A percentile compares a stretch with the other conserved stretches of the same genome.
Evolutionary conservation across 2,329 filamentous ascomycete genomes (phyloP).

Genomic region (Ophiostoma pallidulum): DNA sequence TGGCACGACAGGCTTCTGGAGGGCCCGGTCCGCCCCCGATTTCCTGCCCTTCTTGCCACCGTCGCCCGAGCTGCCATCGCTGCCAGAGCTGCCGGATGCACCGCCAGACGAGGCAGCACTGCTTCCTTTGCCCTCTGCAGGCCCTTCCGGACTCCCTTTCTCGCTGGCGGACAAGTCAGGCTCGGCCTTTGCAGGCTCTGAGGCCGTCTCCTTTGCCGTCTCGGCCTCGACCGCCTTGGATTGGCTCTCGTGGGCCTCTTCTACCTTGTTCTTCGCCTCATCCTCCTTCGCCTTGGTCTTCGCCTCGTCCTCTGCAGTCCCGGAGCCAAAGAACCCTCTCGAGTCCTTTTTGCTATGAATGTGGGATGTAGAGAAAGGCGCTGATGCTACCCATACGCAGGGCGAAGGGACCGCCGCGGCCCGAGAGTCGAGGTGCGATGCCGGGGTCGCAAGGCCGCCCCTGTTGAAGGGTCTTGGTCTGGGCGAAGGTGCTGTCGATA

Average conservation of each 20-base stretch:
- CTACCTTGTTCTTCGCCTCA: not conserved
- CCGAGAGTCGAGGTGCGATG: not conserved
- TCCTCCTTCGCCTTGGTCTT: constrained; percentile 16
- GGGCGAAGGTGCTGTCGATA: constrained; percentile 4
- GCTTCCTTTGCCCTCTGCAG: constrained; percentile 42
- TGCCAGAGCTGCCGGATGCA: constrained; percentile 47
- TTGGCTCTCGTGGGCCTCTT: no score
- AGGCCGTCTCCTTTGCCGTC: constrained; percentile 8
- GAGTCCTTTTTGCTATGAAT: constrained; percentile 15
- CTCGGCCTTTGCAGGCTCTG: constrained; percentile 23
- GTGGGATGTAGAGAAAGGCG: constrained; percentile 15
- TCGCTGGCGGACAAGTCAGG: constrained; percentile 30
- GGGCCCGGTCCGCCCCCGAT: constrained; percentile 54
- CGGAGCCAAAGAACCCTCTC: constrained; percentile 14
- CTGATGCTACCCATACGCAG: not conserved
- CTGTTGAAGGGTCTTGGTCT: not conserved
- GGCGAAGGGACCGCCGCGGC: not conserved
- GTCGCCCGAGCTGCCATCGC: constrained; percentile 44
- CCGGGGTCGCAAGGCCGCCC: not conserved
- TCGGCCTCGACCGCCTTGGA: constrained; percentile 2
- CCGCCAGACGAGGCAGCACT: constrained; percentile 22
- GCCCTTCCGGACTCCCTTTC: constrained; percentile 25
- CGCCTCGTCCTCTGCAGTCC: constrained; percentile 5
- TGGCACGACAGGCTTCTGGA: constrained; percentile 82
- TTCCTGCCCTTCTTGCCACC: constrained; percentile 65